Percentiles rank a stretch among this genome's conserved stretches.
Evolutionary conservation across 148 eudicot species (phyloP).

Genomic region (Rhododendron mucronatum): DNA sequence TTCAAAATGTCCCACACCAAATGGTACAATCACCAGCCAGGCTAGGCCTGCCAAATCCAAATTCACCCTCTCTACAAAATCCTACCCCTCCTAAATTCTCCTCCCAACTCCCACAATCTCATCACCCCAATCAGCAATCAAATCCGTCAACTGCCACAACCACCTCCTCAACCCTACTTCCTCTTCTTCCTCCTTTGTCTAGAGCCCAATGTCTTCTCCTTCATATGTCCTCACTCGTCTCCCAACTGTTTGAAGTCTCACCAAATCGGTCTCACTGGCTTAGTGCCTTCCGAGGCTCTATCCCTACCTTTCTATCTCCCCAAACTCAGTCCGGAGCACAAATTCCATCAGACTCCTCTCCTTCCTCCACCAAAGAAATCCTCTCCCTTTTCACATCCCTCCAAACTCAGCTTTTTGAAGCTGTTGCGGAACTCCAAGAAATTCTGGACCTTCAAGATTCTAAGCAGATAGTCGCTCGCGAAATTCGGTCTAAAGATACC

Average conservation of each 20-base stretch:
- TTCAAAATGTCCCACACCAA: constrained; percentile 39
- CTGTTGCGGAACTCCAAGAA: no score
- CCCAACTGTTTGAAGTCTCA: constrained; percentile 77
- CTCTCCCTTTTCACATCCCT: constrained; percentile 62
- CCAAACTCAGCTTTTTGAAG: constrained; percentile 82
- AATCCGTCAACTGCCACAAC: no score
- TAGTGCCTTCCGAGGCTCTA: constrained; percentile 72
- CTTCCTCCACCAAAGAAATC: constrained; percentile 65
- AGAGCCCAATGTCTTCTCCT: constrained; percentile 76
- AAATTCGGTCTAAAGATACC: no score
- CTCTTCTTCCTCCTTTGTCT: constrained; percentile 81
- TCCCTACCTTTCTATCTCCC: constrained; percentile 66
- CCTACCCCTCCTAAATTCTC: no score
- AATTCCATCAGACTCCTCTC: constrained; percentile 45
- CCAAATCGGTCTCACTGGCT: constrained; percentile 82
- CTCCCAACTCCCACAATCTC: no score
- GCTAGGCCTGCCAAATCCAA: no score
- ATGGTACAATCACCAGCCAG: no score
- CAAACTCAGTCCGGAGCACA: constrained; percentile 40
- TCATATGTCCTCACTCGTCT: constrained; percentile 75
- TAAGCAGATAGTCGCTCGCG: no score
- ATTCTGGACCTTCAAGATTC: no score
- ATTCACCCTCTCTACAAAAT: no score
- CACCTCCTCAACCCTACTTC: no score
- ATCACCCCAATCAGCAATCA: no score